Evolutionary conservation across 306 rosid species (phyloP).

Genomic region (Corylus americana): DNA sequence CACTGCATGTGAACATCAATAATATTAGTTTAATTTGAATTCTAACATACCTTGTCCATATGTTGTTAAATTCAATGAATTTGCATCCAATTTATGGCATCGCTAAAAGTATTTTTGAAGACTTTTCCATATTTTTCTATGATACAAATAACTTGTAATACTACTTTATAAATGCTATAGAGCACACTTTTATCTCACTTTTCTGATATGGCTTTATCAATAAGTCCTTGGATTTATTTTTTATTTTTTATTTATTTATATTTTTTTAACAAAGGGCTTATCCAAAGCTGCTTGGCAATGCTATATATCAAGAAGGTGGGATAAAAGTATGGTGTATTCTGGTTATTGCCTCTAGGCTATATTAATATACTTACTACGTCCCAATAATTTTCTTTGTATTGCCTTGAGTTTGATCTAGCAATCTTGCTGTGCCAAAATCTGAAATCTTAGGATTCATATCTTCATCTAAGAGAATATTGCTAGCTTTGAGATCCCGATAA

Average conservation of each 20-base stretch:
- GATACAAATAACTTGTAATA: not conserved
- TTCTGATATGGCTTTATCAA: no score
- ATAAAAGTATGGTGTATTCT: no score
- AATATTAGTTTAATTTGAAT: not conserved
- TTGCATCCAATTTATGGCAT: no score
- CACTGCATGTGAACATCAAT: not conserved
- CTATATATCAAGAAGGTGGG: no score
- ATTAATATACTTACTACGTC: constrained; percentile 25
- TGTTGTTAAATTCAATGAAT: not conserved
- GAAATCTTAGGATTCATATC: constrained; percentile 1
- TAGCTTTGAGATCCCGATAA: not conserved
- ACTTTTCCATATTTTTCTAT: not conserved
- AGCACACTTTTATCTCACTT: no score
- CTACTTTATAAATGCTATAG: no score
- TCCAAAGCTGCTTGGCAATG: no score
- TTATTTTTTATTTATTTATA: no score
- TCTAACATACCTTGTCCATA: not conserved
- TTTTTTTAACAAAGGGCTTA: no score
- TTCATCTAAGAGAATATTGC: constrained; percentile 21
- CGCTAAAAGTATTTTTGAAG: not conserved
- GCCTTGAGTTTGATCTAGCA: not conserved
- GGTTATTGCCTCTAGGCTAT: not conserved
- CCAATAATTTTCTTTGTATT: constrained; percentile 15
- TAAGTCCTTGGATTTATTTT: no score
- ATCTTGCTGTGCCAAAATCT: not conserved